Conservation (phyloP, 768 basidiomycete genomes). For the Pleurotus ostreatus region DNA sequence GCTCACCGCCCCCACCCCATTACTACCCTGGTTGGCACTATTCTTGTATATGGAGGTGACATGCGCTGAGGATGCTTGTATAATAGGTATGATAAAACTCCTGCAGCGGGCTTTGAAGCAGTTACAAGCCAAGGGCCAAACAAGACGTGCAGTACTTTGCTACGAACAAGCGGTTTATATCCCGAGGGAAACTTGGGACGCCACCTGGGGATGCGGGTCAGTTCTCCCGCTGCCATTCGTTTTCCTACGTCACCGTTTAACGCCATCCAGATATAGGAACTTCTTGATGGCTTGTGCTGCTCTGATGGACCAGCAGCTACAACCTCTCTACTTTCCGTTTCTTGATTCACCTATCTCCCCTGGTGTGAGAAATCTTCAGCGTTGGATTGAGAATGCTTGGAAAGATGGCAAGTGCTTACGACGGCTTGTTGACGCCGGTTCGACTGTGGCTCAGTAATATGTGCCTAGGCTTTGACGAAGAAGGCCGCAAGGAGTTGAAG, state of each 20-base stretch:
- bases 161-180: conserved; percentile 60
- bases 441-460: not conserved
- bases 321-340: conserved; percentile 58
- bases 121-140: conserved; percentile 46
- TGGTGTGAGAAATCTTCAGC: conserved; percentile 70
- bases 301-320: conserved; percentile 61
- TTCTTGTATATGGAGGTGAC: not conserved
- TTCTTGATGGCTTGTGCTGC: conserved; percentile 75
- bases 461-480: conserved; percentile 60
- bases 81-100: conserved; percentile 59
- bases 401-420: conserved; percentile 38
- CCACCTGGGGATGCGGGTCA: conserved; percentile 71
- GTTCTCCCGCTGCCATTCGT: conserved; percentile 15
- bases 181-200: conserved; percentile 55
- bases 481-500: conserved; percentile 61
- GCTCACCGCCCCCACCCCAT: conserved; percentile 41
- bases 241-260: conserved; percentile 2
- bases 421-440: conserved; percentile 11
- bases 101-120: conserved; percentile 52
- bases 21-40: conserved; percentile 54
- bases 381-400: conserved; percentile 84
- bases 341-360: conserved; percentile 59
- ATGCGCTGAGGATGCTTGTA: not conserved
- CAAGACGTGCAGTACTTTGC: conserved; percentile 60
- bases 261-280: conserved; percentile 64